Conservation (phyloP, 345 rosid genomes). For the Hirschfeldia incana region DNA sequence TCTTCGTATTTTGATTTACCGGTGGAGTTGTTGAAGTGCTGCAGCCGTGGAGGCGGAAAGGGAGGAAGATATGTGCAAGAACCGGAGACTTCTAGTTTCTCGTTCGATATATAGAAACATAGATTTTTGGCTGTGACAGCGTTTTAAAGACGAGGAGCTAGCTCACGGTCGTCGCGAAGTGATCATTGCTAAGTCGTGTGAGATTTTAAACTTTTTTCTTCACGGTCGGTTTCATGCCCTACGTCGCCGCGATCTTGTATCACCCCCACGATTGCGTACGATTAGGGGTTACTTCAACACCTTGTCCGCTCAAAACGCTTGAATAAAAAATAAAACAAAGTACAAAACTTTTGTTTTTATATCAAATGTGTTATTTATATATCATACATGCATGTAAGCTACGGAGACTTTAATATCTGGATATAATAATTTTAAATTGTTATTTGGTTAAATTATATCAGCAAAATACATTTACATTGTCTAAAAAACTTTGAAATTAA, state of each 20-base stretch:
- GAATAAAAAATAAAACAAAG: conserved; percentile 19
- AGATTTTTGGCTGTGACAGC: conserved; percentile 38
- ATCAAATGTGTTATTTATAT: not conserved
- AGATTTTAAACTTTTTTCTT: conserved; percentile 60
- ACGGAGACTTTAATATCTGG: too few species aligned
- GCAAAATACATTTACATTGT: too few species aligned
- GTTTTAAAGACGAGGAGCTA: conserved; percentile 49
- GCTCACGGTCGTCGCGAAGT: conserved; percentile 16
- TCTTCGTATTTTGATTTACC: conserved; percentile 61
- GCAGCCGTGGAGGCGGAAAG: conserved; percentile 17
- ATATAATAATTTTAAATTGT: too few species aligned
- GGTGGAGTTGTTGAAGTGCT: conserved; percentile 53
- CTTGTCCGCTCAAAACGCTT: conserved; percentile 62
- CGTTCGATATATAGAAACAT: conserved; percentile 58
- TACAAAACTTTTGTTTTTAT: not conserved
- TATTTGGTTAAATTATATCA: too few species aligned
- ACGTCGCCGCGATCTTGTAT: conserved; percentile 60
- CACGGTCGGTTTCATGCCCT: conserved; percentile 44
- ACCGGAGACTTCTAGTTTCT: conserved; percentile 68
- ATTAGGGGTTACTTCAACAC: conserved; percentile 57
- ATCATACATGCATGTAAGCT: too few species aligned
- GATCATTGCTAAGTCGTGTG: conserved; percentile 59
- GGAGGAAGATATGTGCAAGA: conserved; percentile 53
- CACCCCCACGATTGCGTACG: conserved; percentile 62
- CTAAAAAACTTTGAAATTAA: too few species aligned